phyloP scores from a whole-genome alignment of 2,329 filamentous ascomycete genomes.

The Monilinia vaccinii-corymbosi region DNA sequence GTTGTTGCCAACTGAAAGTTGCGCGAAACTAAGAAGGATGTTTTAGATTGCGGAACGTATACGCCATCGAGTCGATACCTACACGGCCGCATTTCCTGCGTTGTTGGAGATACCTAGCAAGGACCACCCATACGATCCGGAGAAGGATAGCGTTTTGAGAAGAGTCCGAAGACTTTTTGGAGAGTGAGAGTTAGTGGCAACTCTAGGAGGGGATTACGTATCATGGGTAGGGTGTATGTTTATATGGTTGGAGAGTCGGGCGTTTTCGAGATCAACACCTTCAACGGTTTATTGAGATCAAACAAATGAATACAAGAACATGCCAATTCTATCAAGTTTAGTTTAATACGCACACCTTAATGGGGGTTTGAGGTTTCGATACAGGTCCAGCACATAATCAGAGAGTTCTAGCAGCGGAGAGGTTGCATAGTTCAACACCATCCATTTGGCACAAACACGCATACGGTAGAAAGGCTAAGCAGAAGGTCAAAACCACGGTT shows the following conservation, averaged over 20 bases:
- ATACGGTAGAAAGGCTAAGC: neutral
- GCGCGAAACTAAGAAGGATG: slow-evolving; percentile 1
- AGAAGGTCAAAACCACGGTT: neutral
- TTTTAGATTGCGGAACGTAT: slow-evolving; percentile 84
- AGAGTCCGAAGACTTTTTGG: slow-evolving; percentile 68
- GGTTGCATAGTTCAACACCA: neutral
- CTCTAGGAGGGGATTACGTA: neutral
- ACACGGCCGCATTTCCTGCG: slow-evolving; percentile 91
- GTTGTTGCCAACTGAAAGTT: neutral
- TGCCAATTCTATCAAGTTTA: neutral
- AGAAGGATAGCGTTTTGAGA: slow-evolving; percentile 95
- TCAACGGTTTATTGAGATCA: slow-evolving; percentile 4
- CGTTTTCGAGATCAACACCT: slow-evolving; percentile 8
- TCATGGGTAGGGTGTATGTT: slow-evolving; percentile 7
- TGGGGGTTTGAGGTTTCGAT: neutral
- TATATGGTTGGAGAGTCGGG: slow-evolving; percentile 7
- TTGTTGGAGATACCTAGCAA: slow-evolving; percentile 97
- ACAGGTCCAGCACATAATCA: neutral
- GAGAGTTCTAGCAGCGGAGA: neutral
- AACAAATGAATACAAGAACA: slow-evolving; percentile 15
- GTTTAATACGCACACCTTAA: neutral
- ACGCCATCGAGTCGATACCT: slow-evolving; percentile 80
- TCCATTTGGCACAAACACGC: neutral
- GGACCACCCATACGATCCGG: slow-evolving; percentile 96
- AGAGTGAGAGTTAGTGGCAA: slow-evolving; percentile 43